Conservation (phyloP, 2,329 filamentous ascomycete genomes). For the Sclerotinia spermophila region DNA sequence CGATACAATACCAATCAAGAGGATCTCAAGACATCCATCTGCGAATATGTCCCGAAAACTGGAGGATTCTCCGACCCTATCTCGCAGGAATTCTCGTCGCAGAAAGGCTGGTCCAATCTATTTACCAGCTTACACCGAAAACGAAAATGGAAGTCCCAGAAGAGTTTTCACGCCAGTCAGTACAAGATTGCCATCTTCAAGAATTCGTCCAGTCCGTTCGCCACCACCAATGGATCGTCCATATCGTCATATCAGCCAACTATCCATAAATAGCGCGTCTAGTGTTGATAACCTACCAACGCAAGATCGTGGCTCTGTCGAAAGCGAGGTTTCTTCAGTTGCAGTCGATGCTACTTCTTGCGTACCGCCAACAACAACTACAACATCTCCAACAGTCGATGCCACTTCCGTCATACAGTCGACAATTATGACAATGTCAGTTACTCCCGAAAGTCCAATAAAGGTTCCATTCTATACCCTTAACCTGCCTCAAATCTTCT, state of each 20-base stretch:
- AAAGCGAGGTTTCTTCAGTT: neutral
- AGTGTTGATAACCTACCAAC: too few species aligned
- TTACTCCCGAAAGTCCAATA: neutral
- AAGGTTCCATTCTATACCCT: neutral
- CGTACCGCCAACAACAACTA: neutral
- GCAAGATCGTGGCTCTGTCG: neutral
- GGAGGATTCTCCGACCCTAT: neutral
- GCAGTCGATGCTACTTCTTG: neutral
- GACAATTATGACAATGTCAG: neutral
- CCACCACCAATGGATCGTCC: constrained; percentile 11
- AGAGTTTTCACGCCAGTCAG: neutral
- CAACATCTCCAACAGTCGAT: neutral
- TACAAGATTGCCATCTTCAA: neutral
- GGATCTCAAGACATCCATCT: neutral
- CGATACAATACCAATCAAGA: neutral
- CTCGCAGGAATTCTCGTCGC: neutral
- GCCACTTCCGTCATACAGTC: neutral
- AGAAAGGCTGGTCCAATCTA: neutral
- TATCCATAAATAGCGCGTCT: neutral
- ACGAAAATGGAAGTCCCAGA: neutral
- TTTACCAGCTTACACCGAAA: neutral
- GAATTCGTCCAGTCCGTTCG: neutral
- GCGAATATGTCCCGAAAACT: neutral
- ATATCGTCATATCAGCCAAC: constrained; percentile 14
- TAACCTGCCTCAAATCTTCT: neutral